Evolutionary conservation across 345 rosid genomes (phyloP), one percentile per base, ranked within the genome.

Genomic region (Stellera chamaejasme): DNA sequence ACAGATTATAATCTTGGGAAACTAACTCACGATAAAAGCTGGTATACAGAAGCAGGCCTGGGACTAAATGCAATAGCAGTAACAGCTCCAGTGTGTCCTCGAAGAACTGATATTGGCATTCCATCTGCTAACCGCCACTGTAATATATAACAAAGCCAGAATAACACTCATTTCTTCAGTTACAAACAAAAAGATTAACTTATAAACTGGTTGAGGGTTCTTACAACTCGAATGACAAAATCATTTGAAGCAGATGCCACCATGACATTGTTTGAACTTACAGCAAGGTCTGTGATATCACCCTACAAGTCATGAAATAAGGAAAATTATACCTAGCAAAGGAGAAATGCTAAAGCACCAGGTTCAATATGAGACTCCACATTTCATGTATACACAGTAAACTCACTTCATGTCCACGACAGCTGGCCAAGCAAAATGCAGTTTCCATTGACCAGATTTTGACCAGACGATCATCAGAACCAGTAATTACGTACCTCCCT

Each of bases 111-210:
- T 66, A 90, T 85, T 32, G 96, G 96, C 64, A 78, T 54, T 71
- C 99, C 99, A 77, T 93, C 99, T 51, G 99, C 95, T 78, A 93
- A 72, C 65, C 96, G 93, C 99, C 99, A 93, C 99, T 93, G 79
- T 48, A 68, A 65, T 55, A 54, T 60, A 75, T 60, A 75, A 63
- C 63, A 70, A 67, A 63, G 45, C 23, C 23, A 19, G 23, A 19
- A 19, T 45, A 64, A 69, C 52, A 56, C 45, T 13, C 36, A 47
- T 59, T 60, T 50, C 54, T 42, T 41, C 23, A 54, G 61, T 50
- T 25, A 44, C 43, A 61, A 19, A 28, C 58, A 61, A 63, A 32
- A 53, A 67, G 6, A 56, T 44, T 28, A 59, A 16, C 43, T 55
- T 26, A 36, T 43, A 63, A 56, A 53, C 50, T 23, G 36, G 68